Evolutionary conservation across 139 green algal genomes (phyloP).

Genomic region (Closterium sp.): DNA sequence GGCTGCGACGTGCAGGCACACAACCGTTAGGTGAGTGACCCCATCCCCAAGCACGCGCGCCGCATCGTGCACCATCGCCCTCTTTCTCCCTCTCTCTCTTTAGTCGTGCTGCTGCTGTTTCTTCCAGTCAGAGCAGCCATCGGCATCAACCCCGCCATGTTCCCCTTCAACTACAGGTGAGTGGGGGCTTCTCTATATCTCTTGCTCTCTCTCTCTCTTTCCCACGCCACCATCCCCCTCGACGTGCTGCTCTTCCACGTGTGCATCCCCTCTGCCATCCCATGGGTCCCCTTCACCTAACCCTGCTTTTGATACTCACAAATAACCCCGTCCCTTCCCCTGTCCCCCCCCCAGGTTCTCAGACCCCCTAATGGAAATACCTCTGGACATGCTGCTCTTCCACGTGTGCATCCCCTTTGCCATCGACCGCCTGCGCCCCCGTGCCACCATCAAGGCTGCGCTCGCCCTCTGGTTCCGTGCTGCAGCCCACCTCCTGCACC

Average conservation of each 20-base stretch:
- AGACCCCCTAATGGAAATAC: constrained; percentile 40
- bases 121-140: constrained; percentile 42
- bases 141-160: constrained; percentile 33
- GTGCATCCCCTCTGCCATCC: constrained; percentile 47
- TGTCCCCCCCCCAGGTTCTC: constrained; percentile 23
- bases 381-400: constrained; percentile 50
- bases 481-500: background rate
- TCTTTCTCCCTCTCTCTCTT: background rate
- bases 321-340: background rate
- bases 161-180: constrained; percentile 45
- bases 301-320: no score
- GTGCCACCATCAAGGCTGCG: constrained; percentile 28
- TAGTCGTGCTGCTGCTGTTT: constrained; percentile 13
- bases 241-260: constrained; percentile 56
- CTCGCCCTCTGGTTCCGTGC: constrained; percentile 22
- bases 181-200: no score
- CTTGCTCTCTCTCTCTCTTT: background rate
- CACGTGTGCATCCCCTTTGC: constrained; percentile 51
- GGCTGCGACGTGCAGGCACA: no score
- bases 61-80: no score
- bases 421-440: constrained; percentile 48
- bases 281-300: no score
- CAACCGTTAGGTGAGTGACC: no score
- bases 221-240: background rate
- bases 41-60: no score